Percentiles rank a stretch among this genome's conserved stretches.
Conservation (phyloP, 352 stramenopile genomes). For the Peronospora tabacina region DNA sequence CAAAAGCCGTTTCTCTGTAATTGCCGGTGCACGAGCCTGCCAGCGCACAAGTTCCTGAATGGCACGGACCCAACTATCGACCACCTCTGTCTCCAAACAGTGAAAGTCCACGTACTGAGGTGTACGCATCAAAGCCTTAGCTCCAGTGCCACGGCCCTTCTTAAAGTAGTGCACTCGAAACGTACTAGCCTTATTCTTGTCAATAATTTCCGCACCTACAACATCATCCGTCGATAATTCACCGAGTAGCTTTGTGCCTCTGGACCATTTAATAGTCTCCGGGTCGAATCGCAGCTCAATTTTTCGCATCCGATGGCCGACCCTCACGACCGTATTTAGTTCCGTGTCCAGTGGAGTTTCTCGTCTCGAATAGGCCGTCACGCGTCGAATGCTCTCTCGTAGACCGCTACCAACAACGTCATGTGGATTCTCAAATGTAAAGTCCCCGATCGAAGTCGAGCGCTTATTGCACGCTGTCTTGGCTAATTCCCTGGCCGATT, state of each 20-base stretch:
- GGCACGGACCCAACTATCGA: slow-evolving; percentile 47
- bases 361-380: slow-evolving; percentile 73
- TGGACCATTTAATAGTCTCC: slow-evolving; percentile 53
- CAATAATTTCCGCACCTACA: slow-evolving; percentile 45
- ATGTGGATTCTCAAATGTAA: slow-evolving; percentile 61
- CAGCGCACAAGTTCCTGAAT: slow-evolving; percentile 80
- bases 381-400: slow-evolving; percentile 71
- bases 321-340: slow-evolving; percentile 38
- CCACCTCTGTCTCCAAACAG: slow-evolving; percentile 31
- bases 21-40: slow-evolving; percentile 62
- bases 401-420: slow-evolving; percentile 42
- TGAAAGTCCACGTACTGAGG: slow-evolving; percentile 47
- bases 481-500: slow-evolving; percentile 56
- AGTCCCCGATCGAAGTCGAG: slow-evolving; percentile 64
- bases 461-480: slow-evolving; percentile 61
- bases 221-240: slow-evolving; percentile 65
- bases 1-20: slow-evolving; percentile 61
- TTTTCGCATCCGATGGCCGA: slow-evolving; percentile 34
- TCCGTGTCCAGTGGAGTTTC: slow-evolving; percentile 60
- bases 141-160: slow-evolving; percentile 47
- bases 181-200: slow-evolving; percentile 28
- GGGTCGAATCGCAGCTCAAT: slow-evolving; percentile 58
- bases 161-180: slow-evolving; percentile 76
- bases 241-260: slow-evolving; percentile 40
- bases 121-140: slow-evolving; percentile 54